phyloP scores from a whole-genome alignment of 805 yeast genomes.

The Wickerhamiella azyma region DNA sequence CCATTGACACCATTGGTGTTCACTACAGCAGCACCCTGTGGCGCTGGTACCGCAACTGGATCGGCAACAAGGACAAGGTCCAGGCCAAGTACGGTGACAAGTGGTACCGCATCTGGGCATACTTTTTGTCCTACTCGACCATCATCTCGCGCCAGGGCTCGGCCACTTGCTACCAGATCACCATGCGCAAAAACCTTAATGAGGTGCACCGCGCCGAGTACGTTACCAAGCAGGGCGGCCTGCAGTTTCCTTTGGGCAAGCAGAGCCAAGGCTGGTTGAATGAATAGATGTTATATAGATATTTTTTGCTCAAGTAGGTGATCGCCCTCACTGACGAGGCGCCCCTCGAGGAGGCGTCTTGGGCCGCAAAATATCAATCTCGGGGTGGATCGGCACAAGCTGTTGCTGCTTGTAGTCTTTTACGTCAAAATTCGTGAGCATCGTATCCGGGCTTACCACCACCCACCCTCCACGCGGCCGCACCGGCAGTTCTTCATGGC shows the following conservation, averaged over 20 bases:
- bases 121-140: conserved; percentile 67
- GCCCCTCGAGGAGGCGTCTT: conserved; percentile 47
- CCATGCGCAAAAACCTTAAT: conserved; percentile 79
- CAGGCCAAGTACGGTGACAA: conserved; percentile 69
- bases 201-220: conserved; percentile 72
- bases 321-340: neutral
- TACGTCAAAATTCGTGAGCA: conserved; percentile 55
- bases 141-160: conserved; percentile 86
- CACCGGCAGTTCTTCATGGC: conserved; percentile 41
- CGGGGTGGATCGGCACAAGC: conserved; percentile 50
- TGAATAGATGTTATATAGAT: conserved; percentile 9
- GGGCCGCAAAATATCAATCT: conserved; percentile 72
- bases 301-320: too few species aligned
- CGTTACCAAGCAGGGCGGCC: conserved; percentile 64
- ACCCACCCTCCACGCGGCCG: conserved; percentile 85
- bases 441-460: conserved; percentile 68
- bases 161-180: conserved; percentile 83
- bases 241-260: conserved; percentile 29
- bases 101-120: conserved; percentile 93
- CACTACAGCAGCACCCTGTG: conserved; percentile 83
- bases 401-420: conserved; percentile 25
- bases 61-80: conserved; percentile 64
- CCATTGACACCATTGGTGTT: conserved; percentile 80
- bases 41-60: conserved; percentile 94
- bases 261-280: conserved; percentile 19